phyloP scores from a whole-genome alignment of 805 yeast species.

The Schizosaccharomyces pombe region ASM294v3 CU329670.1:301001-301500 shows the following conservation, averaged over 20 bases:
- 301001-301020: too few species aligned
- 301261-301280: conserved; percentile 19
- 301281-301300: neutral
- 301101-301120: too few species aligned
- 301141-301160: neutral
- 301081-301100: too few species aligned
- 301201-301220: conserved; percentile 33
- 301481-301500: conserved; percentile 88
- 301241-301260: conserved; percentile 70
- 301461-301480: conserved; percentile 78
- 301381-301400: too few species aligned
- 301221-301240: conserved; percentile 66
- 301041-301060: too few species aligned
- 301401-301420: conserved; percentile 66
- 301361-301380: too few species aligned
- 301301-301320: neutral
- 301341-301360: too few species aligned
- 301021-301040: too few species aligned
- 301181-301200: neutral
- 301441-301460: conserved; percentile 83
- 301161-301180: neutral
- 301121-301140: too few species aligned
- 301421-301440: conserved; percentile 54
- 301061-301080: too few species aligned
- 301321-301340: too few species aligned